Base-by-base conservation (phyloP, 2,329 filamentous ascomycete genomes). In the Ceratocystis variospora region DNA sequence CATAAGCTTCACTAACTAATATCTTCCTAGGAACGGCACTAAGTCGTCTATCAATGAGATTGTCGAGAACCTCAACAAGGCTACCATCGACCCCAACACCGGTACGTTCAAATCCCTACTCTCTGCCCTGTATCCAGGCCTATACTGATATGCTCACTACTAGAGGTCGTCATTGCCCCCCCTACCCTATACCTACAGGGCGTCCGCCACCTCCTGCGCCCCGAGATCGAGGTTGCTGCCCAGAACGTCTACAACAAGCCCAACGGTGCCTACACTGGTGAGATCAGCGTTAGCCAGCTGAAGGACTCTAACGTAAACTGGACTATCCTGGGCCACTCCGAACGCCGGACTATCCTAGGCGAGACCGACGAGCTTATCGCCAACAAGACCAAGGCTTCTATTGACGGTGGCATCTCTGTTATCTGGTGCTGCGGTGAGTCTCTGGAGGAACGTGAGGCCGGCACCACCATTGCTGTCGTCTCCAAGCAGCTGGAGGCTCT, bases 181-280 rank as follows among this genome's bases (percentile, higher is more conserved):
- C 90, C 94, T 61, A 79, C 90, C 68, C 83, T 97, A 75, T 97
- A 96, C 83, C 90, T 99, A 72, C 84, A 90, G 74, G 85, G 92
- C 70, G 86, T 91, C 74, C 90, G 90, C 73, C 87, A 94, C 76
- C 82, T 86, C 74, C 83, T 93, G 73, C 85, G 87, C 75, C 74
- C 83, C 72, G 85, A 86, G 70, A 81, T 99, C 75, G 88, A 89
- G 74, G 89, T 99, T 70, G 89, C 93, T 67, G 87, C 94, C 67
- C 94, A 99, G 81, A 99, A 99, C 79, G 90, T 97, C 77, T 97
- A 85, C 79, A 89, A 97, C 83, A 93, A 93, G 84, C 90, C 91
- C 76, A 91, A 94, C 77, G 94, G 94, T 72, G 94, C 94, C 73
- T 97, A 89, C 83, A 99, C 94, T 45, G 94, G 94, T 74, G 94